These are phyloP conservation scores for Climacium dendroides DNA, from an alignment of 225 moss, liverwort and hornwort species.

Conservation along the genomic window DNA sequence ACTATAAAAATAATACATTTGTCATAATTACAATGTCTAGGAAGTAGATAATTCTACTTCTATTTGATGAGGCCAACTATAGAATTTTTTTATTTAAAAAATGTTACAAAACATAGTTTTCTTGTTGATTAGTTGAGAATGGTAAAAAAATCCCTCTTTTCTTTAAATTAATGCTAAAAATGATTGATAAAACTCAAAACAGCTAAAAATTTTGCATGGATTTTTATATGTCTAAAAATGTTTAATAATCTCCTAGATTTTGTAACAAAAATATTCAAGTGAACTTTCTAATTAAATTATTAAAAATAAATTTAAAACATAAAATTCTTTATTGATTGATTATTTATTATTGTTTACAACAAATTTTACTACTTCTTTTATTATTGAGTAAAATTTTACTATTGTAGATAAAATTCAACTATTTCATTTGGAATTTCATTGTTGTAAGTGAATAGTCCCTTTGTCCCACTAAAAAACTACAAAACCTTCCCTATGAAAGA, in stretches of 20 bases:
- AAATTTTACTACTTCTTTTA: not conserved
- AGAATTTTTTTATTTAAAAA: not conserved
- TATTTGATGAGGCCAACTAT: rapidly evolving
- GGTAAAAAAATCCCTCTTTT: not conserved
- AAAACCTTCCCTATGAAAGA: no score
- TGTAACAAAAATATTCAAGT: not conserved
- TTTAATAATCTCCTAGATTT: not conserved
- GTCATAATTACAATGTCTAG: not conserved
- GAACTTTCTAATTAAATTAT: not conserved
- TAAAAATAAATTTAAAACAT: no score
- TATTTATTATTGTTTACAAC: not conserved
- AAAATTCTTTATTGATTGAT: not conserved
- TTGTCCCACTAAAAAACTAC: no score
- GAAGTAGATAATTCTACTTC: not conserved
- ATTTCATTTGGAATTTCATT: no score
- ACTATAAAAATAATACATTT: not conserved
- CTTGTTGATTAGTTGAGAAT: not conserved
- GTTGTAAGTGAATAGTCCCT: not conserved
- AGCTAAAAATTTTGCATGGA: rapidly evolving
- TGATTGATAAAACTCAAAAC: no score
- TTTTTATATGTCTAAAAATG: not conserved
- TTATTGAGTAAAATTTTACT: not conserved
- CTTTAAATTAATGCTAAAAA: not conserved
- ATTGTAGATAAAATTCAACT: no score
- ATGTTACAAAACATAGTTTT: rapidly evolving